A percentile compares a stretch with the other conserved stretches of the same genome.
These are phyloP conservation scores for Telfairia occidentalis DNA, from an alignment of 331 rosid genomes.

Conservation along the genomic window DNA sequence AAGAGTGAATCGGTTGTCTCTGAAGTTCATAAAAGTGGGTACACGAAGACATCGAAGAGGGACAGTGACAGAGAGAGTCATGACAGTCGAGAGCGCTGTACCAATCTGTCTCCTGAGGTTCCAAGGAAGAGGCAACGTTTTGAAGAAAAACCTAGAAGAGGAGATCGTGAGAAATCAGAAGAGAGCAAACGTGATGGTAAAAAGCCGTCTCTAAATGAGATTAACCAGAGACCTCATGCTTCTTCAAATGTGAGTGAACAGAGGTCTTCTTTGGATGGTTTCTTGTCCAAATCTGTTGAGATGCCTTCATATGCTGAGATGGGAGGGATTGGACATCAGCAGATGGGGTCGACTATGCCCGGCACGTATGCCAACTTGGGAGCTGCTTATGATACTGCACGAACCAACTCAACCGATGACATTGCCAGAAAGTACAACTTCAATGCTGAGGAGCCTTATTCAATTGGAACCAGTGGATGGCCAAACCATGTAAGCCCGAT, in stretches of 20 bases:
- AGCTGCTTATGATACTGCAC: conserved; percentile 11
- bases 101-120: conserved; percentile 18
- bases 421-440: conserved; percentile 7
- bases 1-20: conserved; percentile 14
- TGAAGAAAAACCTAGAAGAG: conserved; percentile 17
- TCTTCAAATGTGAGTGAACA: conserved; percentile 15
- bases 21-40: conserved; percentile 18
- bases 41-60: neutral
- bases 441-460: conserved; percentile 11
- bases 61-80: conserved; percentile 21
- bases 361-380: conserved; percentile 14
- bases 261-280: conserved; percentile 15
- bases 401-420: conserved; percentile 2
- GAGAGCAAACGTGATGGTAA: conserved; percentile 15
- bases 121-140: conserved; percentile 18
- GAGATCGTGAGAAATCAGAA: conserved; percentile 10
- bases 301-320: conserved; percentile 15
- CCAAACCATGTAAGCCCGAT: conserved; percentile 14
- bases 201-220: conserved; percentile 15
- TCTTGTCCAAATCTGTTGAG: conserved; percentile 14
- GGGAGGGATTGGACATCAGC: conserved; percentile 18
- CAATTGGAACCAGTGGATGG: conserved; percentile 15
- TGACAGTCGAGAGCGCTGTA: conserved; percentile 10
- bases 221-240: conserved; percentile 2
- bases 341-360: conserved; percentile 20